Conservation (phyloP, 2,329 filamentous ascomycete species). For the Talaromyces sp. region DNA sequence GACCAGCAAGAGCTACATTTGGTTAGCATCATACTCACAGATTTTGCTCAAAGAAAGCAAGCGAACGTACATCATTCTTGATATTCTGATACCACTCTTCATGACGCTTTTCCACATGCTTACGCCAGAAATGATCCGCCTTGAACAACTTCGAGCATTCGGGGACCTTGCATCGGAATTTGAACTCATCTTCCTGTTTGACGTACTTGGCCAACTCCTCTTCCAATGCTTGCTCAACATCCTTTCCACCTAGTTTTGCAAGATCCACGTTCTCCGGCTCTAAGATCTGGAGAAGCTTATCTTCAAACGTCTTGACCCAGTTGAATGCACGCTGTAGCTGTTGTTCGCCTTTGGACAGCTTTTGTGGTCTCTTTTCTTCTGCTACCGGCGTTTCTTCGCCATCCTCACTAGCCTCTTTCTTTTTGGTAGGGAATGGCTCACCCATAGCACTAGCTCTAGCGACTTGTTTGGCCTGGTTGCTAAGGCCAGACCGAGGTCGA, state of each 20-base stretch:
- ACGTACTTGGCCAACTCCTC: slow-evolving; percentile 85
- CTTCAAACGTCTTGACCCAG: slow-evolving; percentile 98
- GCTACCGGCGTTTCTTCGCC: slow-evolving; percentile 64
- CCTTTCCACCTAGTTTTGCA: slow-evolving; percentile 85
- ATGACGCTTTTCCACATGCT: slow-evolving; percentile 96
- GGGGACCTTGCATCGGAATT: slow-evolving; percentile 93
- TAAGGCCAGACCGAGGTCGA: slow-evolving; percentile 81
- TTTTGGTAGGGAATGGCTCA: slow-evolving; percentile 80
- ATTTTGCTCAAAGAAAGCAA: not conserved
- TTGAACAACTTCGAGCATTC: slow-evolving; percentile 98
- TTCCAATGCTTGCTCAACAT: slow-evolving; percentile 78
- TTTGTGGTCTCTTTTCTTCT: slow-evolving; percentile 71
- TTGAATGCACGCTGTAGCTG: slow-evolving; percentile 94
- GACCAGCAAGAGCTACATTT: slow-evolving; percentile 75
- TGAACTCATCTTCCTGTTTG: slow-evolving; percentile 96
- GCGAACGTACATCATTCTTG: slow-evolving; percentile 71
- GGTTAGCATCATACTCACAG: not conserved
- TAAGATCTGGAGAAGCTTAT: slow-evolving; percentile 89
- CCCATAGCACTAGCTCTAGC: slow-evolving; percentile 81
- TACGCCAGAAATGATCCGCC: slow-evolving; percentile 94
- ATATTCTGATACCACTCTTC: slow-evolving; percentile 79
- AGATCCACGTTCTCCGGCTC: slow-evolving; percentile 86
- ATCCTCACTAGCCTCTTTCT: slow-evolving; percentile 64
- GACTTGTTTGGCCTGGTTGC: slow-evolving; percentile 76
- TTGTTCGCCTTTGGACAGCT: slow-evolving; percentile 76